phyloP scores from a whole-genome alignment of 495 filamentous ascomycete species.

The Annulohypoxylon moriforme region DNA sequence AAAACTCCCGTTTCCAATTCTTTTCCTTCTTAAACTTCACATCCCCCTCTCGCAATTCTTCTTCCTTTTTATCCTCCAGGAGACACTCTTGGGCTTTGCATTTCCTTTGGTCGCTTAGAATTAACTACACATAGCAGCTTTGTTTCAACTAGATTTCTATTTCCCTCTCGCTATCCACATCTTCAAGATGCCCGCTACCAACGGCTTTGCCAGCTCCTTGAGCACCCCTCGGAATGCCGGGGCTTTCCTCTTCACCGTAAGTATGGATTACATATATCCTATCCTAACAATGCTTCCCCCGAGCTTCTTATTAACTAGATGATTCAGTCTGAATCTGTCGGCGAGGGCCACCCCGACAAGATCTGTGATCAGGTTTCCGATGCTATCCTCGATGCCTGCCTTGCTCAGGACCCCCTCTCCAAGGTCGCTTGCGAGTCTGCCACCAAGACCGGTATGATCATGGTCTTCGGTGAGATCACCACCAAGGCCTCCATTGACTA shows the following conservation, averaged over 20 bases:
- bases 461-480: constrained; percentile 99
- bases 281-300: background rate
- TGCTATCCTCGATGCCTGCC: constrained; percentile 97
- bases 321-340: constrained; percentile 88
- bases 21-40: constrained; percentile 39
- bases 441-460: constrained; percentile 99
- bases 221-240: constrained; percentile 66
- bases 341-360: constrained; percentile 98
- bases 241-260: constrained; percentile 95
- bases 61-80: constrained; percentile 38
- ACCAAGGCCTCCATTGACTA: constrained; percentile 96
- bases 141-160: constrained; percentile 28
- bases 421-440: constrained; percentile 99
- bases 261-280: constrained; percentile 39
- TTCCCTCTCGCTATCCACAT: constrained; percentile 7
- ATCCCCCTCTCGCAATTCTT: constrained; percentile 41
- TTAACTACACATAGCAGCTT: background rate
- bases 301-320: background rate
- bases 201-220: constrained; percentile 54
- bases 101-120: constrained; percentile 34
- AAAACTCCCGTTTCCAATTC: constrained; percentile 46
- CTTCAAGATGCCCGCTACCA: constrained; percentile 72
- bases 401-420: constrained; percentile 92
- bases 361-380: constrained; percentile 99
- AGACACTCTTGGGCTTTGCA: constrained; percentile 36